phyloP scores from a whole-genome alignment of 495 filamentous ascomycete genomes.

The Aspergillus sparsus region DNA sequence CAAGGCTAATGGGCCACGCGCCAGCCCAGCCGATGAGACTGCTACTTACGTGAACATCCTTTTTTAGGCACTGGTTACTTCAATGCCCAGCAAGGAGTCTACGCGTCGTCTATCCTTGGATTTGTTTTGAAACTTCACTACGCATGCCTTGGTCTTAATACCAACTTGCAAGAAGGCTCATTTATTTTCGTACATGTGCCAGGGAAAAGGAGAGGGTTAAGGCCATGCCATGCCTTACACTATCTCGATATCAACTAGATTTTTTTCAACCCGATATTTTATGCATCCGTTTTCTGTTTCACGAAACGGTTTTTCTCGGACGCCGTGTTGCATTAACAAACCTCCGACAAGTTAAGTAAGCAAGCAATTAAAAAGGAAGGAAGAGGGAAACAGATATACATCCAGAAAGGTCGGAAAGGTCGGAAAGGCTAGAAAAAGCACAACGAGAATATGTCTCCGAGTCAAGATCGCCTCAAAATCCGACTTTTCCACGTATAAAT shows the following conservation, averaged over 20 bases:
- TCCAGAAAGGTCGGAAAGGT: background rate
- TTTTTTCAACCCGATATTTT: slow-evolving; percentile 21
- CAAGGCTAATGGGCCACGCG: slow-evolving; percentile 10
- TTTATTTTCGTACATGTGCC: slow-evolving; percentile 15
- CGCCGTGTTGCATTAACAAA: slow-evolving; percentile 30
- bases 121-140: slow-evolving; percentile 1
- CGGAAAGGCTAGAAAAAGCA: background rate
- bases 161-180: slow-evolving; percentile 1
- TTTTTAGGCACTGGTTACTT: slow-evolving; percentile 13
- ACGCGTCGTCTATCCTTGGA: background rate
- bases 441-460: slow-evolving; percentile 3
- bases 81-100: slow-evolving; percentile 13
- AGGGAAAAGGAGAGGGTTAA: background rate
- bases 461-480: background rate
- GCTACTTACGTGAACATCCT: slow-evolving; percentile 12
- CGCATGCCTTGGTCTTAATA: background rate
- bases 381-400: too few species aligned
- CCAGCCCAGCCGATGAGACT: slow-evolving; percentile 5
- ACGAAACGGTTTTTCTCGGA: slow-evolving; percentile 31
- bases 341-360: slow-evolving; percentile 25
- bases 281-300: slow-evolving; percentile 28
- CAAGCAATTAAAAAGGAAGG: background rate
- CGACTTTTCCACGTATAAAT: background rate
- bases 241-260: slow-evolving; percentile 7
- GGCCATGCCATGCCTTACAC: background rate